These are phyloP conservation scores for Primulina eburnea DNA, from an alignment of 257 asterid species.

Conservation along the genomic window DNA sequence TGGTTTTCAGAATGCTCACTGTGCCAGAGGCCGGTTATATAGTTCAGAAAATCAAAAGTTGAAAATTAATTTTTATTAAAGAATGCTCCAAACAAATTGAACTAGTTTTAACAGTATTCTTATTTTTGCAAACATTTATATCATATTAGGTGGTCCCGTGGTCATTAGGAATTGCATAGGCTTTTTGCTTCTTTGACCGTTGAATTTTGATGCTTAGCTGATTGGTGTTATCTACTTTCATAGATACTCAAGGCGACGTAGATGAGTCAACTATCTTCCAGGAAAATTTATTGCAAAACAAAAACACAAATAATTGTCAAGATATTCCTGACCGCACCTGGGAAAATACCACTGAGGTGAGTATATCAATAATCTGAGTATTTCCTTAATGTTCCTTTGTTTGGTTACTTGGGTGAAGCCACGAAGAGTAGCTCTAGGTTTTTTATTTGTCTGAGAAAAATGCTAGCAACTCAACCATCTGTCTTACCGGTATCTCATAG, in stretches of 20 bases:
- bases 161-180: slow-evolving; percentile 7
- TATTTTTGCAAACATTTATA: background rate
- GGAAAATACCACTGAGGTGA: slow-evolving; percentile 48
- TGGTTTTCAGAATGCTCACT: background rate
- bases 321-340: slow-evolving; percentile 43
- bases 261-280: slow-evolving; percentile 34
- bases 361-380: slow-evolving; percentile 16
- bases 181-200: slow-evolving; percentile 1
- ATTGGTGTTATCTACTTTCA: slow-evolving; percentile 20
- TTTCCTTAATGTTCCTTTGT: slow-evolving; percentile 14
- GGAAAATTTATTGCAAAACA: slow-evolving; percentile 32
- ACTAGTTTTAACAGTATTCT: no score
- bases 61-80: no score
- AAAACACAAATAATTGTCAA: slow-evolving; percentile 27
- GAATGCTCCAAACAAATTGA: background rate
- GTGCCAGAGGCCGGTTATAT: background rate
- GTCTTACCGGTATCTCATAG: background rate
- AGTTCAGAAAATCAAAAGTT: no score
- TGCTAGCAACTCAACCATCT: background rate
- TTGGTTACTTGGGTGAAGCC: background rate
- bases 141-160: background rate
- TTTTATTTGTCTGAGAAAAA: background rate
- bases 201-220: slow-evolving; percentile 2
- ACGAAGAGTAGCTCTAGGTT: background rate
- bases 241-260: slow-evolving; percentile 35